Base-by-base conservation (phyloP, 352 stramenopile species). In the Stephanocyclus meneghinianus region DNA sequence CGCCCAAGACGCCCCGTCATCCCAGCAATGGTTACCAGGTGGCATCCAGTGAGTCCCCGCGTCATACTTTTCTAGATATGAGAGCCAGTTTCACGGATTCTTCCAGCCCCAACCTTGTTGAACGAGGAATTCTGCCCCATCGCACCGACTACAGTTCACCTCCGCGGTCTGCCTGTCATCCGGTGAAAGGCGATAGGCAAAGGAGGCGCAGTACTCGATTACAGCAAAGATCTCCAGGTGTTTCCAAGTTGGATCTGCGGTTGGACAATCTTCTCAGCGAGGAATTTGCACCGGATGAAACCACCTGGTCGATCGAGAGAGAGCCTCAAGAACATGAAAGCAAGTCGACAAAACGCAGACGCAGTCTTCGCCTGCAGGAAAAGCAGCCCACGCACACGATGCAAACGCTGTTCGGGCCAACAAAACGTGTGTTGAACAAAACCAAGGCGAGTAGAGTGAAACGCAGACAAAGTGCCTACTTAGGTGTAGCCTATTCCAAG, bases 341-440 rank as follows among this genome's bases (percentile, higher is more conserved):
- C 16, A 76, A 61, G 50, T 2, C 21, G 5, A 7, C 42, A 1
- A 65, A 59, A 35, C 56, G 71, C 5, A 68, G 71, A 32, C 62
- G 71, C 9, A 79, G 71, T 61, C 63, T 73, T 56, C 51, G 62
- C 50, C 30, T 79, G 29, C 62, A 69, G 37, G 18, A 42, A 40
- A 76, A 63, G 21, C 53, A 65, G 37, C 5, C 32, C 7, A 42
- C n/a, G 30, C 57, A 7, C 40, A 15, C 15, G n/a, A 45, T 30
- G n/a, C 42, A 29, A 8, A 48, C 6, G 16, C 45, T 30, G 10
- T 47, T 18, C 9, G n/a, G 45, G 21, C n/a, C n/a, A 44, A 16
- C 2, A 30, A 32, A 15, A 29, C 55, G 21, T 13, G 13, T n/a
- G n/a, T 44, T 8, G 30, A n/a, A 6, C 5, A 53, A 21, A 35